Evolutionary conservation across 495 filamentous ascomycete species (phyloP).

Genomic region (Aspergillus ostianus): DNA sequence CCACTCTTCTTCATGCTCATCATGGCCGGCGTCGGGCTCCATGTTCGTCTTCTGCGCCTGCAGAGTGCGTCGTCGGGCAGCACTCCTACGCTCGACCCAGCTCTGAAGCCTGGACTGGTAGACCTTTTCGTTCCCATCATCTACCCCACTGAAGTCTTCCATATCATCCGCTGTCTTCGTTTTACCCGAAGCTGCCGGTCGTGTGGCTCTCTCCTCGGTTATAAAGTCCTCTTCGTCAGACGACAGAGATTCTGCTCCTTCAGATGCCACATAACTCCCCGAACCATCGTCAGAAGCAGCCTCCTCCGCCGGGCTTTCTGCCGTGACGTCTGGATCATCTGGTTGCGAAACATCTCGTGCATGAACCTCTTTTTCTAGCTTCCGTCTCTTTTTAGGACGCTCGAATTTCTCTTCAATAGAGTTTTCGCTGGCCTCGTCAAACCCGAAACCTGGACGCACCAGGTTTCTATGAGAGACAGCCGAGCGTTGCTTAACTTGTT

Average conservation of each 20-base stretch:
- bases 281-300: constrained; percentile 45
- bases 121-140: constrained; percentile 85
- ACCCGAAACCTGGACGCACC: constrained; percentile 74
- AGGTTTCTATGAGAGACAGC: constrained; percentile 78
- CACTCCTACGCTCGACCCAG: constrained; percentile 70
- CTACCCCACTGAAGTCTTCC: constrained; percentile 72
- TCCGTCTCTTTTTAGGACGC: constrained; percentile 42
- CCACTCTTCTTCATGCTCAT: constrained; percentile 71
- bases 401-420: constrained; percentile 17
- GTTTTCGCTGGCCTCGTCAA: constrained; percentile 39
- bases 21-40: constrained; percentile 25
- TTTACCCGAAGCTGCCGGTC: constrained; percentile 41
- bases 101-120: constrained; percentile 74
- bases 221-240: constrained; percentile 40
- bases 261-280: constrained; percentile 38
- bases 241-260: constrained; percentile 28
- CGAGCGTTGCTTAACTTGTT: constrained; percentile 37
- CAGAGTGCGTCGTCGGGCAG: constrained; percentile 55
- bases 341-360: not conserved
- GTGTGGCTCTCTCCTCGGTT: constrained; percentile 23
- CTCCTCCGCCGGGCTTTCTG: constrained; percentile 38
- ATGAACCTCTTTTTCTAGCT: constrained; percentile 22
- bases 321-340: constrained; percentile 19
- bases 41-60: constrained; percentile 16
- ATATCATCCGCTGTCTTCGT: constrained; percentile 45